Conservation (phyloP, 768 basidiomycete genomes). For the Agaricus blazei region DNA sequence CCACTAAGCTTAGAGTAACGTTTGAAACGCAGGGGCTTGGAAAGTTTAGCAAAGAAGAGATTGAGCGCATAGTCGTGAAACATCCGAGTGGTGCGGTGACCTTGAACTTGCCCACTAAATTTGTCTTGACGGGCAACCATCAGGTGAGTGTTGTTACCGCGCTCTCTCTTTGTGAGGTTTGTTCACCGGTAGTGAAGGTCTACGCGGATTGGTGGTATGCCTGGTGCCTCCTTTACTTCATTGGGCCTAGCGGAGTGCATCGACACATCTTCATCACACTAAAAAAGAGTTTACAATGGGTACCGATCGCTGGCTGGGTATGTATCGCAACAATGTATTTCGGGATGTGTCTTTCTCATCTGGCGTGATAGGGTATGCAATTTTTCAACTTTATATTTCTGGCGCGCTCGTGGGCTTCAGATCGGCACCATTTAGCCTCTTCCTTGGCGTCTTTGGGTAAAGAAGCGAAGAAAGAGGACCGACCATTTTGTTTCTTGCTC, state of each 20-base stretch:
- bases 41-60: slow-evolving; percentile 53
- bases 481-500: slow-evolving; percentile 75
- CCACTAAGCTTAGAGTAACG: slow-evolving; percentile 65
- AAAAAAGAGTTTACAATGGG: slow-evolving; percentile 81
- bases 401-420: slow-evolving; percentile 86
- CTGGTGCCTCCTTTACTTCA: slow-evolving; percentile 78
- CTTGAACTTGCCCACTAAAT: slow-evolving; percentile 71
- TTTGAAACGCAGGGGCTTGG: slow-evolving; percentile 70
- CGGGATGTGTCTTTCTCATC: not conserved
- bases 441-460: slow-evolving; percentile 66
- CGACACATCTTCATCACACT: slow-evolving; percentile 83
- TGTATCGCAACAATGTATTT: slow-evolving; percentile 14
- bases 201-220: slow-evolving; percentile 88
- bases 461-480: slow-evolving; percentile 60
- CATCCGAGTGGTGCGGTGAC: slow-evolving; percentile 53
- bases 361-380: slow-evolving; percentile 75
- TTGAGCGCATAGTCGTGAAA: slow-evolving; percentile 50
- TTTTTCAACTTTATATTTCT: slow-evolving; percentile 93
- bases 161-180: not conserved
- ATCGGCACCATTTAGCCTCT: slow-evolving; percentile 59
- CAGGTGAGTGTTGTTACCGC: slow-evolving; percentile 47
- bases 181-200: slow-evolving; percentile 32
- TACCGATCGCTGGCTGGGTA: slow-evolving; percentile 90
- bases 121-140: slow-evolving; percentile 88
- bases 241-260: slow-evolving; percentile 54